phyloP scores from a whole-genome alignment of 106 monocot genomes.

The Dendrobium officinale region DNA sequence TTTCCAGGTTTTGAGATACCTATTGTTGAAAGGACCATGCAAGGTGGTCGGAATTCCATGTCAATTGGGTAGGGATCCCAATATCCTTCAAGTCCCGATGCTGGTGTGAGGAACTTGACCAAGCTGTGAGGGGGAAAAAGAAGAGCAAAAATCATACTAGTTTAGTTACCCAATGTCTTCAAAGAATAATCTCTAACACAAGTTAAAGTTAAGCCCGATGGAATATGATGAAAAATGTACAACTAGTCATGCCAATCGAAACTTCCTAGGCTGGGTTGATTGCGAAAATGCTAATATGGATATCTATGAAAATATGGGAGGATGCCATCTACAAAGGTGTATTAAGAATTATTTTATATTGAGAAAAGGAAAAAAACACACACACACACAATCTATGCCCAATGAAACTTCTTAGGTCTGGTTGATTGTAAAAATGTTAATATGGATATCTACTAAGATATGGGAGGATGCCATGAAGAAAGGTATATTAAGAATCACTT shows the following conservation, averaged over 20 bases:
- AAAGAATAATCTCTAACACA: background rate
- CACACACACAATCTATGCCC: no score
- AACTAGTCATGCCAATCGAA: no score
- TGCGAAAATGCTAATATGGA: no score
- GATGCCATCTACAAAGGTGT: background rate
- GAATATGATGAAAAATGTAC: no score
- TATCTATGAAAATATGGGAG: background rate
- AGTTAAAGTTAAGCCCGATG: background rate
- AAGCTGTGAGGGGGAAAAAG: slow-evolving; percentile 38
- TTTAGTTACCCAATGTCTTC: background rate
- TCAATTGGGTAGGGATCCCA: slow-evolving; percentile 99
- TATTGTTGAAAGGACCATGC: slow-evolving; percentile 90
- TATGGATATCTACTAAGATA: background rate
- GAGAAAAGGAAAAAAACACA: no score
- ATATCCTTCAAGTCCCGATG: slow-evolving; percentile 85
- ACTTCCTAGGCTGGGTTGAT: no score
- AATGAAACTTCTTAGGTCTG: no score
- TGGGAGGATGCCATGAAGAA: background rate
- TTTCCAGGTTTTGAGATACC: slow-evolving; percentile 98
- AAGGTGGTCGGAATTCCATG: slow-evolving; percentile 97
- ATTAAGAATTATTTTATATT: background rate
- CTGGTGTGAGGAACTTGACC: slow-evolving; percentile 93
- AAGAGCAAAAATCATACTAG: background rate
- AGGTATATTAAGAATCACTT: background rate
- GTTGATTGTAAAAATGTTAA: no score